Evolutionary conservation across 805 yeast genomes (phyloP).

Genomic region (Millerozyma miso): DNA sequence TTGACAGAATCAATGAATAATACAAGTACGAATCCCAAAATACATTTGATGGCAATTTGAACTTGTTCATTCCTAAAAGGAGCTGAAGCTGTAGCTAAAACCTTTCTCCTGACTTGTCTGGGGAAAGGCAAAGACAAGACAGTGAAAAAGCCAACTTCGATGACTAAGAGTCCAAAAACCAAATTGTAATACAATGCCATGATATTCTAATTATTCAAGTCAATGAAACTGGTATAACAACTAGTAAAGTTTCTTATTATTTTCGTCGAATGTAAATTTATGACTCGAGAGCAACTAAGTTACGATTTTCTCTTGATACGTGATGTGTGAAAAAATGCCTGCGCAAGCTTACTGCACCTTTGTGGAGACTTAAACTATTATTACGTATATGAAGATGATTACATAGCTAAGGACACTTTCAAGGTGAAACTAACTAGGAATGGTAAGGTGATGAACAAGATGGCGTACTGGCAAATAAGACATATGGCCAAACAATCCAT

Average conservation of each 20-base stretch:
- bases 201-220: not conserved
- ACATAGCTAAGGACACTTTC: conserved; percentile 44
- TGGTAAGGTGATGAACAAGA: conserved; percentile 67
- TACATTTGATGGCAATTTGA: conserved; percentile 73
- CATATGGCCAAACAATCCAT: conserved; percentile 83
- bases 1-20: conserved; percentile 86
- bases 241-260: not conserved
- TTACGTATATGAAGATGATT: conserved; percentile 4
- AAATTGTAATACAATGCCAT: conserved; percentile 44
- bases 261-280: not conserved
- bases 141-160: conserved; percentile 77
- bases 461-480: conserved; percentile 68
- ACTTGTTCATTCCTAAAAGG: conserved; percentile 72
- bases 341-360: no score
- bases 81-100: conserved; percentile 56
- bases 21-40: conserved; percentile 76
- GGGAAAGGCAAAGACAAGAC: conserved; percentile 86
- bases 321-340: no score
- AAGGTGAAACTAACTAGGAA: conserved; percentile 67
- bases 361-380: no score
- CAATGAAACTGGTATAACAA: not conserved
- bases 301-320: no score
- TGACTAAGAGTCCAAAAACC: conserved; percentile 70
- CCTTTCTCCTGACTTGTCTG: conserved; percentile 60
- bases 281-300: not conserved